Base-by-base conservation (phyloP, 2,329 filamentous ascomycete species). In the Fusarium proliferatum region DNA sequence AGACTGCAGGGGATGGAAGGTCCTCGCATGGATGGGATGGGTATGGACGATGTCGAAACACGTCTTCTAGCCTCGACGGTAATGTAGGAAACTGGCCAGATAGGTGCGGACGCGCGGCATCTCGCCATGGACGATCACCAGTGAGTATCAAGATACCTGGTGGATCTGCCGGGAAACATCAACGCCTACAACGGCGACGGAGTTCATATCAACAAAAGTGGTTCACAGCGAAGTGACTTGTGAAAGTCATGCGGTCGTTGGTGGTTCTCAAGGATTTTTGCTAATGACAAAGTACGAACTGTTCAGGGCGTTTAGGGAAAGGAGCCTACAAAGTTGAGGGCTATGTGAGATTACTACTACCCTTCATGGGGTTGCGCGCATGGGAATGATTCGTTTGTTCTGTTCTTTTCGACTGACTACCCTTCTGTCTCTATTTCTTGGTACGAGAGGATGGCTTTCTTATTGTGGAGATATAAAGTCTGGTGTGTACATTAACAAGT, bases 1-100 rank as follows among this genome's bases (percentile, higher is more conserved):
- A 79, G 84, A 33, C 77, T 85, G 33, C 83, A 85, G 69, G 81
- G 80, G 48, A 80, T 86, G 74, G 84, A 86, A 69, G 82, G 80
- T 5, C 80, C 83, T 41, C 81, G 82, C 28, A 84, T 85, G 82
- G 83, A 85, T 61, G 80, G 81, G 30, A 81, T 84, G 72, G 82
- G 80, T 21, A 85, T 86, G 81, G 84, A 85, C 65, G 84, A 86
- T 51, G 84, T 85, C 55, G 84, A 86, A 70, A 80, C 82, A 57
- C 82, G 84, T 63, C 79, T 86, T 55, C 77, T 86, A 68, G 83
- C 84, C 62, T 84, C 82, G 61, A 78, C 83, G 71, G 83, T 85
- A 77, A 84, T 85, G 82, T 85, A 84, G 80, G 77, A 73, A 43
- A 58, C 63, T 67, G 75, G 59, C 76, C 71, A 64, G 61, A 52